These are phyloP conservation scores for Neonectria faginata DNA, from an alignment of 2,329 filamentous ascomycete species.

Conservation along the genomic window DNA sequence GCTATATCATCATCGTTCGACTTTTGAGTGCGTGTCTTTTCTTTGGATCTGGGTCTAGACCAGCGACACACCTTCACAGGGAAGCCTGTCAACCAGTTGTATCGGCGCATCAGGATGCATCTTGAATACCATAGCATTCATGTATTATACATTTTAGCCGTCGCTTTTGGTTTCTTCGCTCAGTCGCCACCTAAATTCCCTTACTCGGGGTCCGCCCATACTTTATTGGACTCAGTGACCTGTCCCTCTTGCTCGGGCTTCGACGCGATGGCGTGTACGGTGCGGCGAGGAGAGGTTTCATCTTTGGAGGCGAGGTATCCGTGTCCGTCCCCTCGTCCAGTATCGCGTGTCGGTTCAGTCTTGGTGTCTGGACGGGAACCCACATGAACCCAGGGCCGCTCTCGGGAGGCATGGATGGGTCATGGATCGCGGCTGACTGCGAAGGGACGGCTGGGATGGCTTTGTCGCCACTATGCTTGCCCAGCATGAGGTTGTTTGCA, in stretches of 20 bases:
- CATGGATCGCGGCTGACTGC: constrained; percentile 38
- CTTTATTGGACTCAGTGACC: constrained; percentile 63
- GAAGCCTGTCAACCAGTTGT: constrained; percentile 29
- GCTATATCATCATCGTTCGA: neutral
- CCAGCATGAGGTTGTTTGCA: constrained; percentile 63
- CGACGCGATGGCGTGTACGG: constrained; percentile 61
- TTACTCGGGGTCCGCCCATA: constrained; percentile 55
- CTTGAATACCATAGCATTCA: constrained; percentile 29
- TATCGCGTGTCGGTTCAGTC: constrained; percentile 56
- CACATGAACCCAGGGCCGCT: constrained; percentile 60
- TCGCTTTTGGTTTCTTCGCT: constrained; percentile 7
- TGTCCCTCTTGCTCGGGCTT: constrained; percentile 63
- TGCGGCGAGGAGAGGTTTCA: constrained; percentile 56
- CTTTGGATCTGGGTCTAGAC: neutral
- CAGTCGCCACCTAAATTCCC: constrained; percentile 29
- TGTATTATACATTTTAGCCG: constrained; percentile 38
- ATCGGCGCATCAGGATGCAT: constrained; percentile 28
- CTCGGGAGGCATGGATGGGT: constrained; percentile 45
- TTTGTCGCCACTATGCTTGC: constrained; percentile 47
- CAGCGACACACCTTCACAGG: neutral
- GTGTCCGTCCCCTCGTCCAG: constrained; percentile 63
- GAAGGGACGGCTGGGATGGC: constrained; percentile 44
- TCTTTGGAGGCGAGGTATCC: constrained; percentile 60
- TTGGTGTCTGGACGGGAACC: constrained; percentile 64
- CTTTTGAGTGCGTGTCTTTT: neutral